Conservation (phyloP, 805 yeast species). For the Suhomyces xylopsoci region DNA sequence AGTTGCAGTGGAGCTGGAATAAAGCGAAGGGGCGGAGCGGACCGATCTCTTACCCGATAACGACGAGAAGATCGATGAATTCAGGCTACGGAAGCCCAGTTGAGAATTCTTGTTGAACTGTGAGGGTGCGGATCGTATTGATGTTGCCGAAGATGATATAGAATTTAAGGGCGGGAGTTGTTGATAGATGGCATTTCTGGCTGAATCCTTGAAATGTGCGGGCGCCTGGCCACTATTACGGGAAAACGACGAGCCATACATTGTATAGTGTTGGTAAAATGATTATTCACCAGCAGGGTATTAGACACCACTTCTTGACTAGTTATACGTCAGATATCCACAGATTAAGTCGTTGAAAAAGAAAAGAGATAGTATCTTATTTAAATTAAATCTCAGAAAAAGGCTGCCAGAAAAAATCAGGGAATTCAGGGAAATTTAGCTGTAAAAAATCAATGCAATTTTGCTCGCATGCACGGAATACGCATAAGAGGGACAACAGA, state of each 20-base stretch:
- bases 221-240: constrained; percentile 29
- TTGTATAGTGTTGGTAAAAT: constrained; percentile 6
- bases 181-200: constrained; percentile 43
- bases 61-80: constrained; percentile 34
- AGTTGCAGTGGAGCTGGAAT: constrained; percentile 41
- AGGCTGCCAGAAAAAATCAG: not conserved
- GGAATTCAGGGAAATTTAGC: not conserved
- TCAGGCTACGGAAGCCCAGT: constrained; percentile 31
- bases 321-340: not conserved
- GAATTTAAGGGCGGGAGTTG: constrained; percentile 33
- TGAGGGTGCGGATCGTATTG: constrained; percentile 42
- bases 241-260: constrained; percentile 32
- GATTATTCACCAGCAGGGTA: not conserved
- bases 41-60: constrained; percentile 32
- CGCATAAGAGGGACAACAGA: not conserved
- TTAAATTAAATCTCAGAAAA: not conserved
- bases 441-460: not conserved
- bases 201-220: constrained; percentile 38
- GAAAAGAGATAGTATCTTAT: not conserved
- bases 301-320: not conserved
- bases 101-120: constrained; percentile 20
- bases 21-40: constrained; percentile 42
- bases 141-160: constrained; percentile 21
- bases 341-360: not conserved
- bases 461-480: not conserved